Base-by-base conservation (phyloP, 495 filamentous ascomycete genomes). In the Xylaria palmicola region DNA sequence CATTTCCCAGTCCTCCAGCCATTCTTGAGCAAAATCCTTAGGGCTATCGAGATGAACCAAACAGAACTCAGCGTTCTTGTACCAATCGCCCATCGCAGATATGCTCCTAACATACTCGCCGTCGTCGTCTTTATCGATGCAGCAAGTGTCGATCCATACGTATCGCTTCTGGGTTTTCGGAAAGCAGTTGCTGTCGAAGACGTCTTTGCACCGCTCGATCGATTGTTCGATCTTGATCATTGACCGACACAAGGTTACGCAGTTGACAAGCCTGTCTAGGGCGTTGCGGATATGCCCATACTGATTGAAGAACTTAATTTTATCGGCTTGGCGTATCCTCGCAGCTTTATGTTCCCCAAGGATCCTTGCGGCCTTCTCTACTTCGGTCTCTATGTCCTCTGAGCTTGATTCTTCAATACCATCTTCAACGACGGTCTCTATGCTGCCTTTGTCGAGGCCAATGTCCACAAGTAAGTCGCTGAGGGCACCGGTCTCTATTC, bases 51-150 rank as follows among this genome's bases (percentile, higher is more conserved):
- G 62, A 49, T 81, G 77, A 20, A 80, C 79, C 32, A 80, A 62
- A 37, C 75, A 78, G 58, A 78, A 77, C 30, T 78, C 77, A 20
- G 79, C 77, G 51, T 76, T 72, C 3, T 69, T 71, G 63, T 82
- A 81, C 79, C 79, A 83, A 32, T 79, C 75, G 9, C 76, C 77
- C 78, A 81, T 81, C 32, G 74, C 70, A 8, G 78, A 74, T 43
- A 81, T 62, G 10, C 77, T 76, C 59, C 76, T 72, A 17, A 68
- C 70, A 17, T 75, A 66, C 62, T 80, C 79, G 20, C 67, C 68
- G 19, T 60, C 68, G 52, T 77, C 72, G 1, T 60, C 56, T 54
- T 78, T 81, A 65, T 81, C 73, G 63, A 81, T 82, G 63, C 78
- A 82, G 62, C 76, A 80, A 0, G 74, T 79, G 65, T 81, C 78